Evolutionary conservation across 1,139 yeast species (phyloP).

Genomic region (Geotrichum cucujoidarum): DNA sequence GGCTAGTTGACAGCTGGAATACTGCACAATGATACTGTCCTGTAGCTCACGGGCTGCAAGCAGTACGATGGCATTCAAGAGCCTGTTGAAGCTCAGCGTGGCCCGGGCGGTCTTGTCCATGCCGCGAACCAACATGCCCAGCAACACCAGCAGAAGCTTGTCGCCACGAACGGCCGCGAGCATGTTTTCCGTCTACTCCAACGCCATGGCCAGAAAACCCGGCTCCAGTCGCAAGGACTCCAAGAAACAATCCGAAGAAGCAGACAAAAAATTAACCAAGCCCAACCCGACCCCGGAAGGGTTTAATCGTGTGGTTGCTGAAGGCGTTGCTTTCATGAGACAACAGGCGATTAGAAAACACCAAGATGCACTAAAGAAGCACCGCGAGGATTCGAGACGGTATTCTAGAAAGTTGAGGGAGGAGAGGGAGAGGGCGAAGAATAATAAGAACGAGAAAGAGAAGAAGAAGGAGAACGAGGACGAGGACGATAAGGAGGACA

Average conservation of each 20-base stretch:
- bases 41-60: neutral
- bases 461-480: neutral
- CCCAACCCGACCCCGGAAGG: no score
- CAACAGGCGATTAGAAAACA: no score
- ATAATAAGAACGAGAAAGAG: neutral
- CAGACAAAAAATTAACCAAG: no score
- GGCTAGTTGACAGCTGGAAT: no score
- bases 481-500: constrained; percentile 12
- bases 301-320: no score
- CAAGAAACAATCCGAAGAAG: neutral
- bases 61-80: neutral
- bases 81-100: no score
- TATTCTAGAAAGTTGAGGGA: no score
- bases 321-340: no score
- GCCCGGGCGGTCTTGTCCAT: no score
- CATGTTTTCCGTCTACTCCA: constrained; percentile 1
- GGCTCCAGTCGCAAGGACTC: constrained; percentile 6
- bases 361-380: no score
- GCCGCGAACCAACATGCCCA: neutral
- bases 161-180: neutral
- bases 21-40: neutral
- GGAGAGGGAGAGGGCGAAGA: no score
- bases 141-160: neutral
- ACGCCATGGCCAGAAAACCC: neutral
- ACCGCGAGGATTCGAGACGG: no score